Base-by-base conservation (phyloP, 2,329 filamentous ascomycete genomes). In the Claviceps sp. region DNA sequence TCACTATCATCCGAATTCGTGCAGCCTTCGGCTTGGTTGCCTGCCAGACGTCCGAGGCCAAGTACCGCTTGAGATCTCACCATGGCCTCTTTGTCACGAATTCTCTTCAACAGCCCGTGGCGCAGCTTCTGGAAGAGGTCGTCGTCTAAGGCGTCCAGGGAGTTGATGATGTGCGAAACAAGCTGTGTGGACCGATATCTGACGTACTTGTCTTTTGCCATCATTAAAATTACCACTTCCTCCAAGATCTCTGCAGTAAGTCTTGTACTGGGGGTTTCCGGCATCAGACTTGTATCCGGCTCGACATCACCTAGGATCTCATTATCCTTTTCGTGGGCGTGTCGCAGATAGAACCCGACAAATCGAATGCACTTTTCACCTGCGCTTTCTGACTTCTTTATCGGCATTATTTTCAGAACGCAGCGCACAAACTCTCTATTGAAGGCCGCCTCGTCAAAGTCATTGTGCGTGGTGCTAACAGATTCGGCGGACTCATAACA, bases 11-110 rank as follows among this genome's bases (percentile, higher is more conserved):
- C 85, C 11, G 84, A 79, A 56, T 87, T 78, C 38, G 76, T 77
- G 59, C 81, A 81, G 11, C 81, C 85, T 52, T 87, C 85, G 4
- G 84, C 79, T 58, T 86, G 82, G 59, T 89, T 88, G 22, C 84
- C 85, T 6, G 89, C 88, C 49, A 97, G 74, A 36, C 89, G 79
- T 6, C 88, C 87, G n/a, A 98, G 75, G 4, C 90, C 91, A 56
- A 95, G 75, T 1, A 95, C 89, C 6, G 93, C 93, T 66, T 98
- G 93, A 5, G 93, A 84, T 54, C 93, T 82, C 8, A 98, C 89
- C 65, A 90, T 87, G 6, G 89, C 80, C 65, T 98, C 93, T 68
- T 96, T 97, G 69, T 98, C 93, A 58, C 89, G 82, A 49, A 97
- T 84, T 37, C 93, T 79, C 68, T 87, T 94, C 45, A 95, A 71